Base-by-base conservation (phyloP, 768 basidiomycete genomes). In the Suillus luteus region DNA sequence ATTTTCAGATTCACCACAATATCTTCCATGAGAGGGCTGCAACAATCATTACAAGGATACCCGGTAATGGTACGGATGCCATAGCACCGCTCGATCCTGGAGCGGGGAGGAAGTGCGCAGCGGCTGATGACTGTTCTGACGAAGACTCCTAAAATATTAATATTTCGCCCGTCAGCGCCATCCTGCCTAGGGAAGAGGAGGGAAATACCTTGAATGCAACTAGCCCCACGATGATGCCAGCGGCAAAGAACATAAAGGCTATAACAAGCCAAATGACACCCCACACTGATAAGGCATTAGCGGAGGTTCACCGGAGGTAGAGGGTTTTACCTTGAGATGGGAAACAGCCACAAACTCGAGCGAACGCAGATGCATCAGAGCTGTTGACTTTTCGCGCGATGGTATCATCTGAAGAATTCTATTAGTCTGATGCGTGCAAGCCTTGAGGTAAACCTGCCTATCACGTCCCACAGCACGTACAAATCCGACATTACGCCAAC, bases 341-440 rank as follows among this genome's bases (percentile, higher is more conserved):
- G 71, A 85, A 94, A 75, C 93, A 95, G 27, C 92, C 93, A 69
- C 91, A 95, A 55, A 93, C 86, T 19, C 87, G 79, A 2, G 95
- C 91, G 69, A 95, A 96, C 10, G 87, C 87, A 4, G 89, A 88
- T 0, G 95, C 95, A 70, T 96, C 95, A 19, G 91, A 92, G n/a
- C 84, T 83, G 68, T 95, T 95, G 65, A 92, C 86, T 74, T 93
- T 93, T 54, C 92, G 82, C 3, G 88, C 85, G 58, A 94, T 85
- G 12, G 93, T 95, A 69, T 95, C 93, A 73, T 93, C 94, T 90
- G 69, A 22, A 17, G 37, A 37, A 24, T 10, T 2, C 64, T 3
- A 72, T 40, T 38, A 37, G 12, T 27, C n/a, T 48, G 24, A 44
- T 51, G 15, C 37, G 19, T 19, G 55, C 17, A 24, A 24, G 6